These are phyloP conservation scores for Pterocarpus santalinus DNA, from an alignment of 306 rosid genomes.

Conservation along the genomic window DNA sequence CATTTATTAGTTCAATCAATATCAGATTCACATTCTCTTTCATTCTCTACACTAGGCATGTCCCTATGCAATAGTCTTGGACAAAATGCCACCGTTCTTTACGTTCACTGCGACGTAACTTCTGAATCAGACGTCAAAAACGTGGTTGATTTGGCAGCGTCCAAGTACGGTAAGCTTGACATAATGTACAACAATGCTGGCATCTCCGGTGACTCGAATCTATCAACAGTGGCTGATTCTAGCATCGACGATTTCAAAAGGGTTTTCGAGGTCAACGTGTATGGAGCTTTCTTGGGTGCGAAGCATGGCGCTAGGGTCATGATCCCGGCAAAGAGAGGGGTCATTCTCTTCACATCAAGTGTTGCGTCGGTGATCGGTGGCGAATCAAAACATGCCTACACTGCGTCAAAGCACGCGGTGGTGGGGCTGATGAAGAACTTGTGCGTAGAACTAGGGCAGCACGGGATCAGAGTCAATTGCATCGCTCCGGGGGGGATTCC, in stretches of 20 bases:
- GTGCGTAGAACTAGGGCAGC: conserved; percentile 66
- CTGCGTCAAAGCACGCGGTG: conserved; percentile 71
- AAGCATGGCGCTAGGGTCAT: conserved; percentile 73
- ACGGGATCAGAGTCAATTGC: conserved; percentile 77
- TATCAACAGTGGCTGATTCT: conserved; percentile 29
- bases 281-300: conserved; percentile 73
- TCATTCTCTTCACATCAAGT: conserved; percentile 72
- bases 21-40: too few relatives aligned
- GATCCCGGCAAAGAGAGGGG: conserved; percentile 64
- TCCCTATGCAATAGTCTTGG: conserved; percentile 56
- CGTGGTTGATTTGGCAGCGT: conserved; percentile 58
- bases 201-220: conserved; percentile 40
- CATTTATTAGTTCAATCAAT: too few relatives aligned
- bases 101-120: conserved; percentile 69
- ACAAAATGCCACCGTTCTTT: conserved; percentile 29
- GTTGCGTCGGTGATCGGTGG: conserved; percentile 54
- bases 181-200: conserved; percentile 83
- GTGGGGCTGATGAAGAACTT: conserved; percentile 73
- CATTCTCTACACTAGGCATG: too few relatives aligned
- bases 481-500: conserved; percentile 63
- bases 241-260: conserved; percentile 54
- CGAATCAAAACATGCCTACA: conserved; percentile 59
- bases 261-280: conserved; percentile 68
- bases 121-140: conserved; percentile 60
- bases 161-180: conserved; percentile 67